Base-by-base conservation (phyloP, 192 early-diverging fungal genomes). In the Mortierella claussenii region DNA sequence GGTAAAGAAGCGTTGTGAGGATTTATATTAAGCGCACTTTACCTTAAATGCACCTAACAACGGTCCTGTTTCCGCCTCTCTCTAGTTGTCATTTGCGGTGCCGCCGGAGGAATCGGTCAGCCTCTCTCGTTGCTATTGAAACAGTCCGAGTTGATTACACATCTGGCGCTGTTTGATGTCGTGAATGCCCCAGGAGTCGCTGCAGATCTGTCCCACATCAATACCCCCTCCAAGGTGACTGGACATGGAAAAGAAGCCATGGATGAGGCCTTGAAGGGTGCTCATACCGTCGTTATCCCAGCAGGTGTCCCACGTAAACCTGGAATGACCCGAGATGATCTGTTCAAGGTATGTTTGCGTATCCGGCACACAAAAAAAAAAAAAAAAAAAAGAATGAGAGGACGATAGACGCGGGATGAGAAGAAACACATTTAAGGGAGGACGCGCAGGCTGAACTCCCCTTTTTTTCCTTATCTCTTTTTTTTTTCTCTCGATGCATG, bases 311-410 rank as follows among this genome's bases (percentile, higher is more conserved):
- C 67, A 46, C 67, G 67, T 27, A 69, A 69, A 50, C 97, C 96
- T 57, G 97, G 96, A 49, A 99, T 99, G 97, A 94, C 97, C 54
- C 90, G 97, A 79, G 95, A 98, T 80, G 97, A 98, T 79, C 86
- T 98, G 44, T 98, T 98, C 91, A 96, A 96, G 85, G 80, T 82
- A 69, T n/a, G n/a, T n/a, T n/a, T n/a, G n/a, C n/a, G n/a, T n/a
- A n/a, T n/a, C n/a, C n/a, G n/a, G n/a, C n/a, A n/a, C n/a, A n/a
- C n/a, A n/a, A n/a, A n/a, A n/a, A n/a, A n/a, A n/a, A n/a, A n/a
- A n/a, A n/a, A n/a, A n/a, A n/a, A n/a, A n/a, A n/a, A n/a, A n/a
- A n/a, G n/a, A n/a, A n/a, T n/a, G n/a, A n/a, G n/a, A n/a, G n/a
- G n/a, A n/a, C n/a, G n/a, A n/a, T n/a, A n/a, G n/a, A n/a, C n/a